These are phyloP conservation scores for Epichloe baconii DNA, from an alignment of 2,329 filamentous ascomycete genomes.

Conservation along the genomic window DNA sequence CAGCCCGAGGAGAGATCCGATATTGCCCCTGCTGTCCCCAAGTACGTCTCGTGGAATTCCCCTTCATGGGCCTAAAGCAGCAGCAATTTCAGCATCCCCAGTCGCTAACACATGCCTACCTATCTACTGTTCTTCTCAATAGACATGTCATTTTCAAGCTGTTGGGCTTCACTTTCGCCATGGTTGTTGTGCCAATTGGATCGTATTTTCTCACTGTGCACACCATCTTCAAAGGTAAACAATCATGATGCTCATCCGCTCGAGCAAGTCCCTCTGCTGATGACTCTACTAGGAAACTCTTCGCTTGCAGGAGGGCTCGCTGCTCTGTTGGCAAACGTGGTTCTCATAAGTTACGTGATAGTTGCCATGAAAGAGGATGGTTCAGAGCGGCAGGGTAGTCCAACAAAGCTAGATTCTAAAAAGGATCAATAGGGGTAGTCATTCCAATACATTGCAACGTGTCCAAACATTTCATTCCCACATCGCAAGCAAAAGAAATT, in stretches of 20 bases:
- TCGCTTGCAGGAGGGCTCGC: constrained; percentile 78
- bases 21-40: constrained; percentile 71
- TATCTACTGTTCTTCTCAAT: not conserved
- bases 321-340: constrained; percentile 81
- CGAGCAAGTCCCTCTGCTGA: not conserved
- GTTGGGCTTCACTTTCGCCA: constrained; percentile 77
- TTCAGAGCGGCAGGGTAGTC: constrained; percentile 29
- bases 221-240: constrained; percentile 59
- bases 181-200: constrained; percentile 77
- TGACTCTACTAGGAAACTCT: constrained; percentile 53
- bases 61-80: not conserved
- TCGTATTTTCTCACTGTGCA: constrained; percentile 78
- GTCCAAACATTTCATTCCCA: not conserved
- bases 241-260: constrained; percentile 1
- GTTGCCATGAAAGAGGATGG: constrained; percentile 84
- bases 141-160: constrained; percentile 84
- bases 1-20: constrained; percentile 45
- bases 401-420: constrained; percentile 31
- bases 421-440: constrained; percentile 29
- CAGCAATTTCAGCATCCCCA: not conserved
- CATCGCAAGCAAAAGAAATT: not conserved
- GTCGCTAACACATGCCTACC: not conserved
- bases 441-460: not conserved
- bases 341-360: constrained; percentile 79
- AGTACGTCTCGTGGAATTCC: constrained; percentile 31